phyloP scores from a whole-genome alignment of 2,329 filamentous ascomycete species.

The Penicillium sp. region DNA sequence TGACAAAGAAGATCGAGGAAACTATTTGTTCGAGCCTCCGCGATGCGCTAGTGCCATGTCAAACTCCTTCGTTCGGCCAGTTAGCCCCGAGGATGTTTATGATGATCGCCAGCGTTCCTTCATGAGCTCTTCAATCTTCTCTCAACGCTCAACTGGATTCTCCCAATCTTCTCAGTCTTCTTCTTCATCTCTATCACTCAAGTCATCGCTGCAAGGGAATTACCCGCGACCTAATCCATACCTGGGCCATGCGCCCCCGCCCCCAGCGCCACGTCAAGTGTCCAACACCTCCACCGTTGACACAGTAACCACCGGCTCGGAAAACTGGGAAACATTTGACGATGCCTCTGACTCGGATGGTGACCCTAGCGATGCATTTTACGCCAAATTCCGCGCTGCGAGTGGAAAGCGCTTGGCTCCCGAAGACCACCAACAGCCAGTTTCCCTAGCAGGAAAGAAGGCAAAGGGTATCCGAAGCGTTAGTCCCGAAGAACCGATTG shows the following conservation, averaged over 20 bases:
- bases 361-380: constrained; percentile 79
- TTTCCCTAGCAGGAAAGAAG: constrained; percentile 46
- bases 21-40: constrained; percentile 44
- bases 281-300: constrained; percentile 69
- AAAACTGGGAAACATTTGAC: constrained; percentile 98
- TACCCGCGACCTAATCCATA: constrained; percentile 44
- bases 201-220: constrained; percentile 34
- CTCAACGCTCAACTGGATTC: constrained; percentile 42
- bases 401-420: constrained; percentile 66
- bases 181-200: constrained; percentile 42
- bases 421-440: constrained; percentile 39
- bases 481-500: constrained; percentile 46
- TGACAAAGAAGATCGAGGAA: constrained; percentile 52
- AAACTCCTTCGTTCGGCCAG: constrained; percentile 59
- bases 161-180: constrained; percentile 51
- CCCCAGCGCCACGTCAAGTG: constrained; percentile 64
- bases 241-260: constrained; percentile 41
- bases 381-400: constrained; percentile 74
- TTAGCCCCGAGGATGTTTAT: constrained; percentile 82
- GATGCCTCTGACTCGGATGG: constrained; percentile 76
- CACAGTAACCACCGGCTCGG: constrained; percentile 78
- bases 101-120: constrained; percentile 66
- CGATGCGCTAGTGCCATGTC: constrained; percentile 59
- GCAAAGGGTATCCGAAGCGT: constrained; percentile 54
- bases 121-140: constrained; percentile 50